Evolutionary conservation across 345 rosid species (phyloP), one percentile per base, ranked within the genome.

Genomic region (Moringa oleifera): DNA sequence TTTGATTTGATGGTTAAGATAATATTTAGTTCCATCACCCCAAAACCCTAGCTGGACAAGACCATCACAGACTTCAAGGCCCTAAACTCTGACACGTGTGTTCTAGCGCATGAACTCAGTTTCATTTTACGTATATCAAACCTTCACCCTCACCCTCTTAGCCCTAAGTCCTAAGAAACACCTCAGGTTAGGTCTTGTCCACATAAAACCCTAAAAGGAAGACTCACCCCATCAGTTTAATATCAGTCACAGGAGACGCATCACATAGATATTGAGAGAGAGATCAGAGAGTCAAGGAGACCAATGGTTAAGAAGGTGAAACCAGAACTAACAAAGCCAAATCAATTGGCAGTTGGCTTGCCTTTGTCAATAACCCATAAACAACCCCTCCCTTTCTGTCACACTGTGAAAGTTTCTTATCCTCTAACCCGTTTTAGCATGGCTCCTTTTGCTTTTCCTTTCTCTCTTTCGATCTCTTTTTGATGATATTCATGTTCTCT

Each of bases 351-450:
- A 65, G 67, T 64, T 78, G 80, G 73, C 63, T 75, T 76, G 66
- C 78, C 73, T 61, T 62, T 77, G 72, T 77, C 83, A 68, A 56
- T 53, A 71, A 51, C 73, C 58, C 73, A 58, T 56, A 83, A 85
- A 74, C 74, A 70, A 76, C 71, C 73, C 74, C 73, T 77, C 70
- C 75, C 65, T 70, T 65, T 66, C 85, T 71, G 78, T 77, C 71
- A 65, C 74, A 62, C 65, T 62, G 18, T 18, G 87, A 88, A 88
- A 84, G 89, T 83, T 56, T 57, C 45, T 62, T 70, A 66, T 64
- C 77, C 60, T 73, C 75, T 66, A 68, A 75, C 81, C 79, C 77
- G 56, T 69, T 71, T 73, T 79, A 75, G 86, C 52, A 78, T 71
- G 61, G 11, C 37, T 11, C 37, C 11, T 33, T 11, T 65, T 59